These are phyloP conservation scores for Angomonas ambiguus DNA, from an alignment of 208 protist genomes.

Conservation along the genomic window DNA sequence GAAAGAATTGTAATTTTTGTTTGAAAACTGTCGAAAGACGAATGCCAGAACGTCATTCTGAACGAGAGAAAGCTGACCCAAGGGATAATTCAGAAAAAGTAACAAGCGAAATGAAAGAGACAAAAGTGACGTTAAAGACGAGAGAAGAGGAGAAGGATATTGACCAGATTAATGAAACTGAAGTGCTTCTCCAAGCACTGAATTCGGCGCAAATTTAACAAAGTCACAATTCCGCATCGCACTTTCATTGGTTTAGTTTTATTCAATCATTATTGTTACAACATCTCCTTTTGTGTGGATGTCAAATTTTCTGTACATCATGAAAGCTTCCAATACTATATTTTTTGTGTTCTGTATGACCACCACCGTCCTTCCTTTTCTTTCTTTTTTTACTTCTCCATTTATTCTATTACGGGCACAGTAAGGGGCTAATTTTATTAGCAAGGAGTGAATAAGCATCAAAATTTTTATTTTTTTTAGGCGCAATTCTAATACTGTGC, in stretches of 20 bases:
- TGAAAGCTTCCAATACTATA: conserved; percentile 4
- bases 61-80: not conserved
- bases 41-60: conserved; percentile 8
- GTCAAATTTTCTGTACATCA: conserved; percentile 11
- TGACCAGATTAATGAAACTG: too few relatives aligned
- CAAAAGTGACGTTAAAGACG: not conserved
- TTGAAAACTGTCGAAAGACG: conserved; percentile 41
- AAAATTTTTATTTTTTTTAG: not conserved
- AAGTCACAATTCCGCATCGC: too few relatives aligned
- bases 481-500: too few relatives aligned
- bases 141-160: not conserved
- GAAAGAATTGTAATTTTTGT: conserved; percentile 26
- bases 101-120: not conserved
- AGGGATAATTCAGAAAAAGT: too few relatives aligned
- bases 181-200: too few relatives aligned
- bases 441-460: not conserved
- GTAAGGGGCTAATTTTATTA: not conserved
- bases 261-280: not conserved
- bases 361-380: too few relatives aligned
- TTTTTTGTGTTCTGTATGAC: too few relatives aligned
- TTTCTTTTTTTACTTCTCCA: conserved; percentile 13
- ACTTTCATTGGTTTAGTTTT: not conserved
- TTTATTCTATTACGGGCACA: not conserved
- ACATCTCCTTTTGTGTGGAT: too few relatives aligned
- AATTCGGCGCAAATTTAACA: not conserved